Conservation (phyloP, 2,329 filamentous ascomycete species). For the Orbilia ellipsospora region DNA sequence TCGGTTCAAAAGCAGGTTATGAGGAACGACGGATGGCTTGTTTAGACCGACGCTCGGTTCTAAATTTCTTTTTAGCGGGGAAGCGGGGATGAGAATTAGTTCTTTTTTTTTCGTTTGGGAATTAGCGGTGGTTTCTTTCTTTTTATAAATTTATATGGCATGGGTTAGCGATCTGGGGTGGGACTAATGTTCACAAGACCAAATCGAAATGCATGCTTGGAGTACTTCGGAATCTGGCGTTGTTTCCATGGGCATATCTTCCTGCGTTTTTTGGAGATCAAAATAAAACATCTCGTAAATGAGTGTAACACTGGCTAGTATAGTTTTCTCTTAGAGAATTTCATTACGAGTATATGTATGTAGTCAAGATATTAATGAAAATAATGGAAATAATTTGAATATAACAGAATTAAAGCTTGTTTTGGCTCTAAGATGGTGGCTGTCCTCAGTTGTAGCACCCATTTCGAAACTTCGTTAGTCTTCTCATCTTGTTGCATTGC, state of each 20-base stretch:
- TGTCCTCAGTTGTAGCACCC: no score
- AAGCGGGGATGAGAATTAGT: background rate
- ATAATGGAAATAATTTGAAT: conserved; percentile 20
- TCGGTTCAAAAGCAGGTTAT: conserved; percentile 36
- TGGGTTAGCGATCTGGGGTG: background rate
- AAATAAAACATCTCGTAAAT: no score
- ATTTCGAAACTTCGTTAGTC: no score
- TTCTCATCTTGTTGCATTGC: no score
- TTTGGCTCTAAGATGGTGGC: no score
- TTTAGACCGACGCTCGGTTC: conserved; percentile 7
- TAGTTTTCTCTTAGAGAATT: background rate
- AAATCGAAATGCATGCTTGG: no score
- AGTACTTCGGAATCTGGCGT: no score
- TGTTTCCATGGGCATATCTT: background rate
- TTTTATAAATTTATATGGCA: background rate
- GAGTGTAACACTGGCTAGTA: no score
- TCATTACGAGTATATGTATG: conserved; percentile 28
- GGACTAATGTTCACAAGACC: no score
- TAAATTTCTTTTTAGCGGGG: background rate
- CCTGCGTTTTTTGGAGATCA: background rate
- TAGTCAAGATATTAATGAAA: conserved; percentile 29
- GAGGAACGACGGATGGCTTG: conserved; percentile 46
- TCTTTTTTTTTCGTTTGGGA: background rate
- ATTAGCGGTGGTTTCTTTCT: background rate
- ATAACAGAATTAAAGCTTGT: no score